Base-by-base conservation (phyloP, 768 basidiomycete genomes). In the Dacryopinax spathularia region DNA sequence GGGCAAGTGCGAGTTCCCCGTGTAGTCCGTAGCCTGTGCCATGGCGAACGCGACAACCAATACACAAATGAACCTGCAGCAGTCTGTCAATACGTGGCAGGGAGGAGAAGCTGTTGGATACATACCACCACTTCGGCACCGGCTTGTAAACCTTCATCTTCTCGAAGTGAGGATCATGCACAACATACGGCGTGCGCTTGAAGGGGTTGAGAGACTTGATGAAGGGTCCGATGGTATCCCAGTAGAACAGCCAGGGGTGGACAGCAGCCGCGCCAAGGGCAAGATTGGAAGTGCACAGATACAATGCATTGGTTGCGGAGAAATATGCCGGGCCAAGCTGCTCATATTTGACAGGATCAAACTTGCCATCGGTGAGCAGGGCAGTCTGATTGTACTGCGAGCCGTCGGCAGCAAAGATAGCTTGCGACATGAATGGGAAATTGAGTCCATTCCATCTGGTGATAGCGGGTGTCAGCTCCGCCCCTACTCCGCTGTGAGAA, bases 391-490 rank as follows among this genome's bases (percentile, higher is more conserved):
- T 65, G 65, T 71, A 72, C 9, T 43, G 39, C 0, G 70, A 64
- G 33, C 69, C 71, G 65, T 71, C 68, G 13, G 39, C 36, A 62
- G 64, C 69, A 65, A 69, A 72, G 9, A 72, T 64, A 13, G 66
- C 63, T 60, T 73, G 72, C 15, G 66, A 66, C 61, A 73, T 71
- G 69, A 73, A 74, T 18, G 72, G 72, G 69, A 73, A 75, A 22
- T 60, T 62, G 56, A 65, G 35, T 20, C 67, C 73, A n/a, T 69
- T 64, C 73, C 73, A 74, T 43, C 66, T 44, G 66, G 71, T 68
- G 29, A 43, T 65, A 2, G 27, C 33, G 34, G 4, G 35, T 22
- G 12, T 1, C 25, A 60, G 18, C 10, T 22, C 20, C 16, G 2
- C 22, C 5, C 20, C 0, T 64, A 64, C 16, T 20, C 16, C 16